These are phyloP conservation scores for Dactylorhiza incarnata DNA, from an alignment of 106 monocot species.

Conservation along the genomic window DNA sequence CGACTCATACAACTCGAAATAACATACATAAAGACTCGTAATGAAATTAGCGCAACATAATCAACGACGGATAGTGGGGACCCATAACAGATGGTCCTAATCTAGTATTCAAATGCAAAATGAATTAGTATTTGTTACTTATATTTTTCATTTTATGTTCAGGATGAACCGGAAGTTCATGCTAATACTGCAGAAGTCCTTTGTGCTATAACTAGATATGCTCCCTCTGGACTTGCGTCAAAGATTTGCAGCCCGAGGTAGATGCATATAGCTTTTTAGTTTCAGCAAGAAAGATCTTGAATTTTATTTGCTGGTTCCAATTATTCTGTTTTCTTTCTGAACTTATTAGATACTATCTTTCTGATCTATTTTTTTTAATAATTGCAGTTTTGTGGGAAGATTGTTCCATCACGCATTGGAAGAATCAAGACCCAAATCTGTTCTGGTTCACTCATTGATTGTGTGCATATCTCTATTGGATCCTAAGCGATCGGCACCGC, in stretches of 20 bases:
- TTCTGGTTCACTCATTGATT: slow-evolving; percentile 59
- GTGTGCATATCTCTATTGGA: slow-evolving; percentile 73
- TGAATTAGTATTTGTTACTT: too few species aligned
- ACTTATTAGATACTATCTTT: background rate
- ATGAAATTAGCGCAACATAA: too few species aligned
- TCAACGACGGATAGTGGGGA: too few species aligned
- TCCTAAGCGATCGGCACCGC: slow-evolving; percentile 42
- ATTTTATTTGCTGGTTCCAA: too few species aligned
- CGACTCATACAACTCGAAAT: too few species aligned
- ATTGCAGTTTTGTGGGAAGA: slow-evolving; percentile 64
- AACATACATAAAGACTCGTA: too few species aligned
- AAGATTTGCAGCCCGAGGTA: slow-evolving; percentile 69
- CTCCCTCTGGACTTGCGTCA: slow-evolving; percentile 56
- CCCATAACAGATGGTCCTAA: too few species aligned
- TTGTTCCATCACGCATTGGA: slow-evolving; percentile 64
- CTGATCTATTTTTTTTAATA: background rate
- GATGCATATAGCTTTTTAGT: background rate
- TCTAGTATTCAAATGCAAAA: too few species aligned
- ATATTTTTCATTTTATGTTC: background rate
- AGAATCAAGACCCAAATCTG: slow-evolving; percentile 64
- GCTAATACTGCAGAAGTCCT: slow-evolving; percentile 71
- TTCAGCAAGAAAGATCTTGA: background rate
- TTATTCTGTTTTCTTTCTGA: background rate
- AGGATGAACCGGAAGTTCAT: slow-evolving; percentile 75
- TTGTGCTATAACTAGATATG: slow-evolving; percentile 61